Conservation (phyloP, 2,329 filamentous ascomycete genomes). For the Ascosphaera acerosa region DNA sequence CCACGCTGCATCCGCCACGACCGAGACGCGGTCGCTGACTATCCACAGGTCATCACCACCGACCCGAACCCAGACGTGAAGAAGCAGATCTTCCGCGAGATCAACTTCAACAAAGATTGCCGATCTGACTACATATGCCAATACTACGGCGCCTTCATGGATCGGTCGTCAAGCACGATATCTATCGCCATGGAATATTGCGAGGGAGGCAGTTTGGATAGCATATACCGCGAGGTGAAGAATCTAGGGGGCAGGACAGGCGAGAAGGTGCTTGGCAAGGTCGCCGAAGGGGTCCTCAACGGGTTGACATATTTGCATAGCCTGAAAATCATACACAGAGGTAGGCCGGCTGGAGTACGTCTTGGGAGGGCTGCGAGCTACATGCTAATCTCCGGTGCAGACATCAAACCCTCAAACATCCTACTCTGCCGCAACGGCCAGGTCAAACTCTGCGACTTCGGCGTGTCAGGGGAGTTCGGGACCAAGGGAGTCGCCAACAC, state of each 20-base stretch:
- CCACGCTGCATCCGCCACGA: no score
- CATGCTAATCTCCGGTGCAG: conserved; percentile 17
- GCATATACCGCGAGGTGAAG: conserved; percentile 93
- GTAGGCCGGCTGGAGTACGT: conserved; percentile 11
- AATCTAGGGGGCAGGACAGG: conserved; percentile 82
- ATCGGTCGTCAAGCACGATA: conserved; percentile 86
- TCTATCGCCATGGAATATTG: conserved; percentile 99
- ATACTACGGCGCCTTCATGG: conserved; percentile 93
- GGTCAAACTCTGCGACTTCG: conserved; percentile 96
- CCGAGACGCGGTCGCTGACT: no score
- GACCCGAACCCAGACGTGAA: conserved; percentile 95
- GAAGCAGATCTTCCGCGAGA: conserved; percentile 89
- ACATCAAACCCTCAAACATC: conserved; percentile 97
- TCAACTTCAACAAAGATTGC: conserved; percentile 95
- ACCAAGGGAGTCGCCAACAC: conserved; percentile 98
- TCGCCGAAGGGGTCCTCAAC: conserved; percentile 81
- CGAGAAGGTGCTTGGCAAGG: conserved; percentile 91
- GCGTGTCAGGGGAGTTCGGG: conserved; percentile 90
- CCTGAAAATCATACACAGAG: conserved; percentile 87
- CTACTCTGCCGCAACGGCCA: conserved; percentile 75
- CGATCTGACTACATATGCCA: conserved; percentile 88
- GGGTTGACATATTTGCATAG: conserved; percentile 87
- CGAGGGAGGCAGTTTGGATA: conserved; percentile 85
- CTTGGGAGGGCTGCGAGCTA: no score
- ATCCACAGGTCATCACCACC: conserved; percentile 67